Evolutionary conservation across 768 basidiomycete species (phyloP).

Genomic region (Calocybe gangraenosa): DNA sequence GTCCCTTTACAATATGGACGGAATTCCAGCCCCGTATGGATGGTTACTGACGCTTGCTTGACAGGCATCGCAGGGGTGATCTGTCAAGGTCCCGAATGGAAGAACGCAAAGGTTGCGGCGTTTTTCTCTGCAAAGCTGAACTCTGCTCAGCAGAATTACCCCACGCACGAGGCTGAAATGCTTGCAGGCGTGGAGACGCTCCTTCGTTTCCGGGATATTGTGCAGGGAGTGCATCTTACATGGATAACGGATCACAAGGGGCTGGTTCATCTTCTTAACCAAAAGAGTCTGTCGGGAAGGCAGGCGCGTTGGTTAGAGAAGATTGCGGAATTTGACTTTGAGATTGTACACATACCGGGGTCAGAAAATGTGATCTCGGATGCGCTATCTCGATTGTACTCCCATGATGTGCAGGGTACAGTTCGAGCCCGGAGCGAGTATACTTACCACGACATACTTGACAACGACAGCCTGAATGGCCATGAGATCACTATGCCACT

Average conservation of each 20-base stretch:
- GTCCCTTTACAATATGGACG: conserved; percentile 17
- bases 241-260: conserved; percentile 33
- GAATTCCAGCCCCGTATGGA: conserved; percentile 17
- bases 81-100: conserved; percentile 25
- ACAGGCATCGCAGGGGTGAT: conserved; percentile 26
- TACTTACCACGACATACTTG: conserved; percentile 4
- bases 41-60: conserved; percentile 28
- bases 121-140: conserved; percentile 31
- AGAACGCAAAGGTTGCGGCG: conserved; percentile 26
- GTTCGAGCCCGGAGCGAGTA: conserved; percentile 15
- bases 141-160: conserved; percentile 31
- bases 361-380: conserved; percentile 35
- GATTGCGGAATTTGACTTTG: conserved; percentile 33
- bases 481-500: background rate
- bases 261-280: conserved; percentile 24
- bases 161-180: conserved; percentile 35
- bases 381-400: conserved; percentile 30
- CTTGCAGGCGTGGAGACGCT: conserved; percentile 34
- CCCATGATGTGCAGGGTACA: conserved; percentile 10
- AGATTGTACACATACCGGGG: conserved; percentile 28
- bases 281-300: conserved; percentile 29
- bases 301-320: conserved; percentile 38
- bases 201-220: conserved; percentile 21
- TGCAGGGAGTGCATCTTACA: conserved; percentile 24
- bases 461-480: background rate